Percentiles rank a stretch among this genome's conserved stretches.
Conservation (phyloP, 371 early-diverging fungal genomes). For the Mucor circinelloides region DNA sequence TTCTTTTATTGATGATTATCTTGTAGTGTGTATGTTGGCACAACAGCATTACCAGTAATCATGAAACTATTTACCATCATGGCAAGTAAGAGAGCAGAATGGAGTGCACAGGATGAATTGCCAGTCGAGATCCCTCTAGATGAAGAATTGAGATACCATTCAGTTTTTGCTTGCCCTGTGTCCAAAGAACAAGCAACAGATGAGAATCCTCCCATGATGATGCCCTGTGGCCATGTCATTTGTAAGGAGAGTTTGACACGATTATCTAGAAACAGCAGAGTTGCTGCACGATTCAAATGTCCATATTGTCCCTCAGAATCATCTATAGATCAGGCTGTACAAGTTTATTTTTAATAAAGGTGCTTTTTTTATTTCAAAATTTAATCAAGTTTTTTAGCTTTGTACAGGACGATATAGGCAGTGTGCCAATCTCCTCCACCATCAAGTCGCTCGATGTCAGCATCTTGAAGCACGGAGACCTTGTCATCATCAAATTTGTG, state of each 20-base stretch:
- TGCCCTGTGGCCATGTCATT: conserved; percentile 97
- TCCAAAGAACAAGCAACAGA: conserved; percentile 91
- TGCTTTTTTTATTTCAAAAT: not conserved
- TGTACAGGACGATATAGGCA: conserved; percentile 81
- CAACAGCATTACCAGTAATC: conserved; percentile 88
- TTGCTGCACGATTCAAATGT: conserved; percentile 83
- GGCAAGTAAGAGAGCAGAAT: conserved; percentile 82
- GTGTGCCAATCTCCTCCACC: conserved; percentile 94
- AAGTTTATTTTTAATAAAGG: conserved; percentile 74
- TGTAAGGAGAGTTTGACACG: conserved; percentile 87
- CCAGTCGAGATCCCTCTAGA: conserved; percentile 89
- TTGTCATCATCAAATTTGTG: conserved; percentile 96
- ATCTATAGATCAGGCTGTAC: conserved; percentile 73
- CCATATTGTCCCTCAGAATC: conserved; percentile 95
- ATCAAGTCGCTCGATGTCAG: conserved; percentile 89
- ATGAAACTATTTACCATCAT: conserved; percentile 87
- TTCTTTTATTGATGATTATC: not conserved
- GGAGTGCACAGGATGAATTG: conserved; percentile 90
- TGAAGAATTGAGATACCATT: conserved; percentile 86
- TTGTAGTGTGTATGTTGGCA: conserved; percentile 78
- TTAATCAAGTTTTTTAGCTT: conserved; percentile 59
- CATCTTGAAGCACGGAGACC: conserved; percentile 80
- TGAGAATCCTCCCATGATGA: conserved; percentile 98
- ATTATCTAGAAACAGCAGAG: conserved; percentile 69
- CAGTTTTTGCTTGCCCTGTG: conserved; percentile 98